Evolutionary conservation across 2,329 filamentous ascomycete genomes (phyloP), one percentile per base, ranked within the genome.

Genomic region (Aspergillus quadrilineatus): DNA sequence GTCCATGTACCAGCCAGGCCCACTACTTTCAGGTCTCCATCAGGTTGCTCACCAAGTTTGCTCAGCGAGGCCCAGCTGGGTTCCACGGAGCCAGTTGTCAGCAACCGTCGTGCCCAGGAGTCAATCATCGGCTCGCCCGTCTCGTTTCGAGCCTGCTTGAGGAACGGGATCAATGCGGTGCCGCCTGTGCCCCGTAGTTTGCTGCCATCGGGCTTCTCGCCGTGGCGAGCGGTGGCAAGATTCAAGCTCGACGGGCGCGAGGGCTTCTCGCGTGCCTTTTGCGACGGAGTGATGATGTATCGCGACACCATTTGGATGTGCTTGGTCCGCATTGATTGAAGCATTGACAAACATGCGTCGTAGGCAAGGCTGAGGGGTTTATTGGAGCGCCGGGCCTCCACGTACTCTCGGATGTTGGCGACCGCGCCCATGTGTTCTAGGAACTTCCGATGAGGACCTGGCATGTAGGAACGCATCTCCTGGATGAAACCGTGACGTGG

Each of bases 381-480:
- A 69, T 96, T 82, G 39, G 78, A 75, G 4, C 70, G 78, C 69
- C 82, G 84, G 64, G 64, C 72, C 63, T 89, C 84, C 49, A 97
- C 92, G 65, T 88, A 97, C 15, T 88, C 81, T 30, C 91, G 89
- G 64, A 99, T 91, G 69, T 97, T 97, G 64, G 93, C 87, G 4
- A 97, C 86, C 14, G 79, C 79, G 49, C 85, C 81, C 10, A 97
- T 87, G 60, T 95, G 89, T 61, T 89, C 83, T 3, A 99, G 81
- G 76, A 99, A 99, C 41, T 89, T 87, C 3, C 92, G 89, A 69
- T 99, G 94, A 0, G 89, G 85, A 0, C 92, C 93, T 0, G 94
- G 94, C 94, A 99, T 99, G 76, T 99, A 99, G 45, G 84, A 84
- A 57, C 93, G 89, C 94, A 99, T 99, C 63, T 99, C 94, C 69